Conservation (phyloP, 331 rosid genomes). For the Acacia concinna region DNA sequence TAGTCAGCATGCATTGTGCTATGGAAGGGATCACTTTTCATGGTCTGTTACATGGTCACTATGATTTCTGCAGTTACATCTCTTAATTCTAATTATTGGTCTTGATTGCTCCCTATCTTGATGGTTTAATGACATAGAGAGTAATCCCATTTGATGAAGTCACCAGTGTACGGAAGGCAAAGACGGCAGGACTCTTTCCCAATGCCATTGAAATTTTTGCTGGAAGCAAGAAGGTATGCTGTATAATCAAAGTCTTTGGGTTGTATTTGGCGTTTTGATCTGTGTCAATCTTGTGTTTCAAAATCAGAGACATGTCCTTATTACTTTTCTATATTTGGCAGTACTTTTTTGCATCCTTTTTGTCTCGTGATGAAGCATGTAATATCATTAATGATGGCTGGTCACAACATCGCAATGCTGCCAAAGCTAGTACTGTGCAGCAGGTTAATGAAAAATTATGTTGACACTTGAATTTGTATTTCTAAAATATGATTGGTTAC, state of each 20-base stretch:
- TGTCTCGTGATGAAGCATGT: slow-evolving; percentile 94
- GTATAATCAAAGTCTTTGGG: slow-evolving; percentile 19
- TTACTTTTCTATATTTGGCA: slow-evolving; percentile 46
- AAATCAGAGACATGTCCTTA: slow-evolving; percentile 25
- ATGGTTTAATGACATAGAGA: slow-evolving; percentile 61
- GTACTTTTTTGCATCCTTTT: slow-evolving; percentile 88
- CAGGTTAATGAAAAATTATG: slow-evolving; percentile 49
- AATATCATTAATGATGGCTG: slow-evolving; percentile 82
- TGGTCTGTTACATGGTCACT: slow-evolving; percentile 5
- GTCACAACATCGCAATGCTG: slow-evolving; percentile 49
- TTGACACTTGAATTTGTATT: not conserved
- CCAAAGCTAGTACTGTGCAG: slow-evolving; percentile 47
- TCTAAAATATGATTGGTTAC: not conserved
- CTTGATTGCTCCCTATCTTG: slow-evolving; percentile 20
- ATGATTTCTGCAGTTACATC: not conserved
- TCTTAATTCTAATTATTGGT: slow-evolving; percentile 26
- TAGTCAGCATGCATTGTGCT: slow-evolving; percentile 11
- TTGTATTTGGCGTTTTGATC: slow-evolving; percentile 27
- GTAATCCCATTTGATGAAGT: slow-evolving; percentile 78
- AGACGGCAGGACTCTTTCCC: slow-evolving; percentile 94
- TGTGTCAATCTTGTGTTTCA: slow-evolving; percentile 18
- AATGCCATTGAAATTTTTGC: slow-evolving; percentile 88
- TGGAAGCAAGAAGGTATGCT: slow-evolving; percentile 71
- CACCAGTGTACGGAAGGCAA: slow-evolving; percentile 79
- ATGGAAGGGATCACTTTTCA: slow-evolving; percentile 6